A percentile compares a stretch with the other conserved stretches of the same genome.
Evolutionary conservation across 345 rosid species (phyloP).

Genomic region (Gynandropsis gynandra): DNA sequence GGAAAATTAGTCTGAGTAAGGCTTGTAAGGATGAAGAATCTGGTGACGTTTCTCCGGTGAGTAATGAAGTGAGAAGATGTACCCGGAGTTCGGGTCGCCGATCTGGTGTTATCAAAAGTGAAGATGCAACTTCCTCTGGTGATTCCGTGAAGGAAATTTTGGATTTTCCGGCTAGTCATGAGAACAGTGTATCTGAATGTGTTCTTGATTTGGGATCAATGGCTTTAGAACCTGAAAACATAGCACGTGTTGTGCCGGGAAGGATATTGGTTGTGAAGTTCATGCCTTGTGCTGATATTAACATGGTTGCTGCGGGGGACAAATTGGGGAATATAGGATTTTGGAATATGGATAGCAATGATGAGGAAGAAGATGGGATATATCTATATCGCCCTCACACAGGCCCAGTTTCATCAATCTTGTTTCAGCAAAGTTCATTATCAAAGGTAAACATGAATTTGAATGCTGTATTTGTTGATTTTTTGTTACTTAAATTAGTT

Average conservation of each 20-base stretch:
- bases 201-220: constrained; percentile 35
- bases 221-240: constrained; percentile 45
- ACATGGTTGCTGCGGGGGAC: constrained; percentile 64
- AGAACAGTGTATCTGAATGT: constrained; percentile 25
- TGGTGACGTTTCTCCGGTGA: constrained; percentile 4
- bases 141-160: constrained; percentile 16
- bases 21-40: constrained; percentile 11
- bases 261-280: constrained; percentile 49
- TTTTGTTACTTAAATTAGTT: neutral
- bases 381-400: constrained; percentile 51
- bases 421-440: constrained; percentile 43
- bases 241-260: constrained; percentile 59
- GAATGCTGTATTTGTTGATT: neutral
- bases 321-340: constrained; percentile 57
- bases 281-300: constrained; percentile 46
- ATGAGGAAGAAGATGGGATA: constrained; percentile 41
- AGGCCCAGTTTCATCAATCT: constrained; percentile 54
- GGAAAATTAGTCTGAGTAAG: constrained; percentile 4
- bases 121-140: constrained; percentile 3
- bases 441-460: constrained; percentile 43
- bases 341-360: constrained; percentile 55
- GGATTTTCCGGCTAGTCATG: constrained; percentile 22
- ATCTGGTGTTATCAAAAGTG: constrained; percentile 1
- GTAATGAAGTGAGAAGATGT: neutral
- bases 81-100: constrained; percentile 5